Percentiles rank a stretch among this genome's conserved stretches.
phyloP scores from a whole-genome alignment of 495 filamentous ascomycete genomes.

The Neurospora sublineolata region DNA sequence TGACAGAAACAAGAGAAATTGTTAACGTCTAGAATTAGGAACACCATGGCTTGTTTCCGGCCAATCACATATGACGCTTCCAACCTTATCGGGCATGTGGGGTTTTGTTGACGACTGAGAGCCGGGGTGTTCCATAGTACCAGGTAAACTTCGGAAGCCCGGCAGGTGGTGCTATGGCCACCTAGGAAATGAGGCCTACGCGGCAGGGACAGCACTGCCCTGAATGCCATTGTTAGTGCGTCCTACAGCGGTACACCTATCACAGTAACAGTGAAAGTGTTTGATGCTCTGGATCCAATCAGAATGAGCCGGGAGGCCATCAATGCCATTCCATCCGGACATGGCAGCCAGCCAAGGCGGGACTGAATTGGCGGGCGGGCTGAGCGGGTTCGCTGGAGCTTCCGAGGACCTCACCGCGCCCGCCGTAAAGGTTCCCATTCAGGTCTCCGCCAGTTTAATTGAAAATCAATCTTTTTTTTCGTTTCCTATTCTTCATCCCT shows the following conservation, averaged over 20 bases:
- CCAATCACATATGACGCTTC: neutral
- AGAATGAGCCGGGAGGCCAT: neutral
- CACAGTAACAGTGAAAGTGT: neutral
- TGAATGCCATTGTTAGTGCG: neutral
- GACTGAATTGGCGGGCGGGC: neutral
- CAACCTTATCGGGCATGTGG: neutral
- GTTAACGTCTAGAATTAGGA: neutral
- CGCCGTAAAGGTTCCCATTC: neutral
- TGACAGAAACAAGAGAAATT: neutral
- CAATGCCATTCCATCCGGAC: neutral
- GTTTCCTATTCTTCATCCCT: neutral
- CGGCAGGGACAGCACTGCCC: neutral
- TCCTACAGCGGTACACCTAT: fast-evolving
- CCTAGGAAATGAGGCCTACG: neutral
- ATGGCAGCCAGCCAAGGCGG: neutral
- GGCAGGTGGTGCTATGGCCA: neutral
- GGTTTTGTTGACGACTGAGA: neutral
- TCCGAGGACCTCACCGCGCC: neutral
- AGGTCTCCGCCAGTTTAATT: neutral
- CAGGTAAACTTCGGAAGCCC: neutral
- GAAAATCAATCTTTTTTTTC: neutral
- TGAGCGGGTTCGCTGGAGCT: neutral
- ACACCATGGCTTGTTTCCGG: neutral
- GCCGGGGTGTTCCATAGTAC: neutral
- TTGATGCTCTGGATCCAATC: neutral